phyloP scores from a whole-genome alignment of 2,329 filamentous ascomycete species.

The Teratosphaeria destructans region DNA sequence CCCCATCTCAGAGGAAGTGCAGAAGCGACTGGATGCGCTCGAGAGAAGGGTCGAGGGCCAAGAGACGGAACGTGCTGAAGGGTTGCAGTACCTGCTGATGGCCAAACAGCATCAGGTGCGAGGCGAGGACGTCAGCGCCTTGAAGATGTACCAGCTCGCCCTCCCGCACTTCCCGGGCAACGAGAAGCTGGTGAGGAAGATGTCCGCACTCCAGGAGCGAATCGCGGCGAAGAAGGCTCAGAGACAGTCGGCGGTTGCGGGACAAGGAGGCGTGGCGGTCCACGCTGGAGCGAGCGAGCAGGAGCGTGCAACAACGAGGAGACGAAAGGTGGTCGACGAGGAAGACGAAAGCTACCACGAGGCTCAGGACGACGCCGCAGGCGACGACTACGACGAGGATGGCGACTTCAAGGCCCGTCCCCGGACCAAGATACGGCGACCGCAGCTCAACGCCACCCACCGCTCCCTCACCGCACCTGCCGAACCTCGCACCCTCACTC shows the following conservation, averaged over 20 bases:
- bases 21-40: slow-evolving; percentile 69
- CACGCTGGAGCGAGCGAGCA: background rate
- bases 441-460: slow-evolving; percentile 3
- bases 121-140: slow-evolving; percentile 65
- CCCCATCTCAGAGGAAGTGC: slow-evolving; percentile 62
- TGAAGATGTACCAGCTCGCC: slow-evolving; percentile 80
- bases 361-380: slow-evolving; percentile 16
- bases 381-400: slow-evolving; percentile 21
- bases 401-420: slow-evolving; percentile 29
- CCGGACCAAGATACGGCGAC: slow-evolving; percentile 26
- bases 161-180: slow-evolving; percentile 79
- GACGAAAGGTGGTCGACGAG: slow-evolving; percentile 6
- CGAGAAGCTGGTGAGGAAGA: slow-evolving; percentile 56
- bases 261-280: background rate
- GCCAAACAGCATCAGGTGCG: slow-evolving; percentile 81
- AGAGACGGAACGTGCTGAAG: slow-evolving; percentile 69
- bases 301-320: slow-evolving; percentile 7
- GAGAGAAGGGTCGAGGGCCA: slow-evolving; percentile 70
- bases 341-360: slow-evolving; percentile 37
- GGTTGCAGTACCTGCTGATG: slow-evolving; percentile 76
- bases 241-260: slow-evolving; percentile 5
- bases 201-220: slow-evolving; percentile 43
- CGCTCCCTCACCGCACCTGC: slow-evolving; percentile 6
- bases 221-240: slow-evolving; percentile 32
- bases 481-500: background rate